Conservation (phyloP, 257 asterid species). For the Solanum corneliomulleri region DNA sequence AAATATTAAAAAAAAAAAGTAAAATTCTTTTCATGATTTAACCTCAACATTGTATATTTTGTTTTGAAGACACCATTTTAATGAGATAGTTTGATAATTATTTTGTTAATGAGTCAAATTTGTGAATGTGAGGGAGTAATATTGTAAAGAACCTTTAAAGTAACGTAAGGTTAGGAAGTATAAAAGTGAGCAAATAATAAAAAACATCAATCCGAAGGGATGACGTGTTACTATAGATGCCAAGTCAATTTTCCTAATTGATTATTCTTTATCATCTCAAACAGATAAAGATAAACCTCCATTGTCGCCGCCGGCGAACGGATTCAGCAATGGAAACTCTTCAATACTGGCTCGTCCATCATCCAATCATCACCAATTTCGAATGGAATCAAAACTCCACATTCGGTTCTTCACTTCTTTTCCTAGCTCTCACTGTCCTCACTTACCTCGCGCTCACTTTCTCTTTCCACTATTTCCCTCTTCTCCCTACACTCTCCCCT, state of each 20-base stretch:
- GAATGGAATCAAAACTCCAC: constrained; percentile 56
- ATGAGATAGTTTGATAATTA: too few species aligned
- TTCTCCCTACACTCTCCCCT: constrained; percentile 29
- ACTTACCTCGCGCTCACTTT: constrained; percentile 57
- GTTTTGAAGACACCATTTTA: too few species aligned
- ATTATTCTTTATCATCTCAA: neutral
- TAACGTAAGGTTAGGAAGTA: too few species aligned
- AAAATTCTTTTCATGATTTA: too few species aligned
- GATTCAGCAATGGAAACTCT: constrained; percentile 22
- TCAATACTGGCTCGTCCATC: constrained; percentile 57
- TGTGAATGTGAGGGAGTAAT: neutral
- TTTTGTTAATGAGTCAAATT: too few species aligned
- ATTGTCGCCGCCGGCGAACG: neutral
- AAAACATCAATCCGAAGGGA: neutral
- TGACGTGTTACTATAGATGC: neutral
- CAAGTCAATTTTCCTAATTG: neutral
- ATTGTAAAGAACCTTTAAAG: too few species aligned
- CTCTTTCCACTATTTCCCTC: constrained; percentile 27
- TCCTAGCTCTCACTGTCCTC: constrained; percentile 44
- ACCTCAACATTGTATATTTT: too few species aligned
- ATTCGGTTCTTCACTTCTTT: constrained; percentile 49
- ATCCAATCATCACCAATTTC: constrained; percentile 46
- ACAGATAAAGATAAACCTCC: neutral
- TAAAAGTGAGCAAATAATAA: neutral
- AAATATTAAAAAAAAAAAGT: too few species aligned